A percentile compares a stretch with the other conserved stretches of the same genome.
phyloP scores from a whole-genome alignment of 2,329 filamentous ascomycete genomes.

The Ceratocystiopsis brevicomis region DNA sequence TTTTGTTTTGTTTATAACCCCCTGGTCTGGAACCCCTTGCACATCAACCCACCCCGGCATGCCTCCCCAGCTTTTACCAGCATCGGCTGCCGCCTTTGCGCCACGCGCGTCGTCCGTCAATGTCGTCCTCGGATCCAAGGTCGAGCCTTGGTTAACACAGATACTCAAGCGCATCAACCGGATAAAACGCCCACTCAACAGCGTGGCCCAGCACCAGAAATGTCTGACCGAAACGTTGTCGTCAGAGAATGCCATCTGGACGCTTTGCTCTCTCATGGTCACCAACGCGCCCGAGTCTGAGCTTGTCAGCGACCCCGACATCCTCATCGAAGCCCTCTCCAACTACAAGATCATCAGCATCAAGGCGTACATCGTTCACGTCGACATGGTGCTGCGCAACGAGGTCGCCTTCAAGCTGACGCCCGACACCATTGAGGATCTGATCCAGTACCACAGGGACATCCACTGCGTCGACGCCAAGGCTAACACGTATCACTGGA shows the following conservation, averaged over 20 bases:
- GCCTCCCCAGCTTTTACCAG: conserved; percentile 84
- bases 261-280: conserved; percentile 78
- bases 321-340: conserved; percentile 69
- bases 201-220: conserved; percentile 82
- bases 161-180: conserved; percentile 93
- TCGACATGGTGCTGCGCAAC: conserved; percentile 95
- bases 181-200: conserved; percentile 93
- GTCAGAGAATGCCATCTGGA: conserved; percentile 82
- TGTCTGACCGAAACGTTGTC: conserved; percentile 91
- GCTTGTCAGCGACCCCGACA: conserved; percentile 62
- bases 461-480: conserved; percentile 82
- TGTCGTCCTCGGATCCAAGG: conserved; percentile 78
- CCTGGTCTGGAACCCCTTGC: conserved; percentile 14
- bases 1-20: background rate
- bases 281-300: conserved; percentile 76
- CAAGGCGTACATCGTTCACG: conserved; percentile 94
- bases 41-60: conserved; percentile 26
- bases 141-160: conserved; percentile 91
- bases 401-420: conserved; percentile 98
- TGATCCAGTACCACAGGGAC: conserved; percentile 93
- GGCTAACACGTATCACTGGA: conserved; percentile 82
- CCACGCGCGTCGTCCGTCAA: conserved; percentile 79
- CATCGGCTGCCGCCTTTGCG: conserved; percentile 90
- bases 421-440: conserved; percentile 75
- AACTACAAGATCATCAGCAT: conserved; percentile 87